Base-by-base conservation (phyloP, 495 filamentous ascomycete species). In the Tetracladium setigerum region DNA sequence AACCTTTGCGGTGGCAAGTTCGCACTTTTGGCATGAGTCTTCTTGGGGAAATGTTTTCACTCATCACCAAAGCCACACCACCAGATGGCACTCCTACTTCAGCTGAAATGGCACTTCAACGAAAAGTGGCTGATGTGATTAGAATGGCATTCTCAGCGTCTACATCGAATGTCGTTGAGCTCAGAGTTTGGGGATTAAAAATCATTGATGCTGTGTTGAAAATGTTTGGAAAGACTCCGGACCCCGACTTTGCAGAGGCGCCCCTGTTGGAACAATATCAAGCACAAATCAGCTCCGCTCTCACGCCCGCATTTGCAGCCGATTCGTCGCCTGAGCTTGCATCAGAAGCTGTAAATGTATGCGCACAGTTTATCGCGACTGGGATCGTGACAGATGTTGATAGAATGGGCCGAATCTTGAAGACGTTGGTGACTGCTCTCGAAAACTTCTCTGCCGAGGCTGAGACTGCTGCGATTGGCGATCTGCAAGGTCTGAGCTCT, bases 311-410 rank as follows among this genome's bases (percentile, higher is more conserved):
- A 1, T 99, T 99, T 68, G 89, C 91, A 1, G 81, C 82, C 2
- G 92, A 99, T 64, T 97, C 92, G 2, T 96, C 91, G 4, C 89
- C 92, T 1, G 94, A 96, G 61, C 72, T 99, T 5, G 92, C 92
- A 15, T 84, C 92, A 1, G 89, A 94, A 53, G 92, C 92, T 31
- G 87, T 99, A 38, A 95, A 94, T 62, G 94, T 99, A n/a, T 97
- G 92, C 49, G 94, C 89, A 16, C 85, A 83, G 0, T 99, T 99
- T 63, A 91, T 99, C 59, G 84, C 91, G 2, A 95, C 91, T 0
- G 94, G 92, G 14, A 95, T 99, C 43, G 94, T 99, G 16, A 96
- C 87, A 2, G 91, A 96, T 67, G 82, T 99, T 27, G 92, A 99
- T 51, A 82, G 94, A 5, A 99, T 99, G 92, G 92, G 92, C 16